These are phyloP conservation scores for Diutina pseudorugosa DNA, from an alignment of 1,139 yeast genomes.

Conservation along the genomic window DNA sequence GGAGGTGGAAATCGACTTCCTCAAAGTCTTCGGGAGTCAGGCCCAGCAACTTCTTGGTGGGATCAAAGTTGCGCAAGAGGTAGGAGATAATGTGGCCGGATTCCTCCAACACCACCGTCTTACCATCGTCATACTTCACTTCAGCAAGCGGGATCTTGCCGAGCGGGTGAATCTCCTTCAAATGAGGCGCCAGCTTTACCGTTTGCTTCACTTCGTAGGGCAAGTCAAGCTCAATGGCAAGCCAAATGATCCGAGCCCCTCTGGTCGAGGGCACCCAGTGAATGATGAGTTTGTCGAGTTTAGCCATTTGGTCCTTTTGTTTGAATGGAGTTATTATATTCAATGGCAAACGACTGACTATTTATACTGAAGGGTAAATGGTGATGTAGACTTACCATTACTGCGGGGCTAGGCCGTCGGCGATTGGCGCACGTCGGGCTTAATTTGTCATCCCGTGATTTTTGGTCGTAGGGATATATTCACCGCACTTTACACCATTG, in stretches of 20 bases:
- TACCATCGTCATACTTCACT: neutral
- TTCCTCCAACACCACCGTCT: neutral
- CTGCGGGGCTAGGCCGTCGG: neutral
- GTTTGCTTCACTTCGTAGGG: conserved; percentile 7
- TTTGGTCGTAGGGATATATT: no score
- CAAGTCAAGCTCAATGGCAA: conserved; percentile 8
- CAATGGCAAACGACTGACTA: neutral
- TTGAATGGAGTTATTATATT: neutral
- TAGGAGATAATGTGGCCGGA: conserved; percentile 35
- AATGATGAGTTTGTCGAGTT: neutral
- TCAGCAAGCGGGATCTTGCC: neutral
- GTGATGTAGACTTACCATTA: no score
- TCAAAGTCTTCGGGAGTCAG: conserved; percentile 19
- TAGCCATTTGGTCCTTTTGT: neutral
- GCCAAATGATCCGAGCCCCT: conserved; percentile 9
- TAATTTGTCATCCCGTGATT: neutral
- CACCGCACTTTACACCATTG: no score
- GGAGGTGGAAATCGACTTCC: conserved; percentile 37
- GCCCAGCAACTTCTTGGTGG: conserved; percentile 20
- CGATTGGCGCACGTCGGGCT: neutral
- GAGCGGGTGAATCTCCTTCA: neutral
- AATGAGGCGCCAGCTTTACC: neutral
- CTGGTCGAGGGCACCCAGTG: neutral
- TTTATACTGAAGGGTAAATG: neutral
- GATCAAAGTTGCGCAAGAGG: conserved; percentile 29